These are phyloP conservation scores for Emericellopsis terricola DNA, from an alignment of 495 filamentous ascomycete species.

Conservation along the genomic window DNA sequence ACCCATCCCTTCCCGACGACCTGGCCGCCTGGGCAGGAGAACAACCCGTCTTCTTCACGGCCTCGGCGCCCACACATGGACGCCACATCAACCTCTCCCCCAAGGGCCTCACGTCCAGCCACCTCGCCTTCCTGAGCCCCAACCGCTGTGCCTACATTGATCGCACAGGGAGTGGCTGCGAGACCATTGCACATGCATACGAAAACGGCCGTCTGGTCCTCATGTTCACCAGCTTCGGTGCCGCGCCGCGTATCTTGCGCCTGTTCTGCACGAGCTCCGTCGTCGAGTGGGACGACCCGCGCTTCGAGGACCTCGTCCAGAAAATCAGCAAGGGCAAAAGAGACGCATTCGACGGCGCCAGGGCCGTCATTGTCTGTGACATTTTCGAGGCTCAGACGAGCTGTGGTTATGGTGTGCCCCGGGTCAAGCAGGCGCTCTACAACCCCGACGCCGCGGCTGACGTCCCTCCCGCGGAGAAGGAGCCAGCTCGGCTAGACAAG, in stretches of 20 bases:
- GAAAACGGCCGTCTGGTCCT: constrained; percentile 45
- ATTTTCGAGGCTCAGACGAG: constrained; percentile 42
- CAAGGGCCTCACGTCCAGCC: constrained; percentile 29
- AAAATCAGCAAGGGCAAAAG: constrained; percentile 16
- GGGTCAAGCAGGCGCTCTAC: constrained; percentile 9
- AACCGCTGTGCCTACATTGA: constrained; percentile 6
- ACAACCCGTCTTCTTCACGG: constrained; percentile 39
- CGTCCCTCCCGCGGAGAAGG: constrained; percentile 1
- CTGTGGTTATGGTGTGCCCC: constrained; percentile 39
- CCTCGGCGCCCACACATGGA: constrained; percentile 31
- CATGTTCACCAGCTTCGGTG: constrained; percentile 42
- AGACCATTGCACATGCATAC: constrained; percentile 41
- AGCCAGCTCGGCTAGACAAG: too few relatives aligned
- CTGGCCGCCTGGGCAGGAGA: constrained; percentile 28
- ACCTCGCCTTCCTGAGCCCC: constrained; percentile 23
- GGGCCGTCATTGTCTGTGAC: constrained; percentile 37
- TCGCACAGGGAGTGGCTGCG: constrained; percentile 36
- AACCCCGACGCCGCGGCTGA: constrained; percentile 5
- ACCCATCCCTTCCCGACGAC: constrained; percentile 23
- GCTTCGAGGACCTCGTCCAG: constrained; percentile 14
- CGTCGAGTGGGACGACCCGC: constrained; percentile 26
- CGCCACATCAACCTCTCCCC: constrained; percentile 39
- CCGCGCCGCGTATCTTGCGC: constrained; percentile 35
- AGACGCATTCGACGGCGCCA: constrained; percentile 16
- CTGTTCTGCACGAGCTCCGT: constrained; percentile 36